A percentile compares a stretch with the other conserved stretches of the same genome.
Conservation (phyloP, 805 yeast species). For the Candida dendrica region DNA sequence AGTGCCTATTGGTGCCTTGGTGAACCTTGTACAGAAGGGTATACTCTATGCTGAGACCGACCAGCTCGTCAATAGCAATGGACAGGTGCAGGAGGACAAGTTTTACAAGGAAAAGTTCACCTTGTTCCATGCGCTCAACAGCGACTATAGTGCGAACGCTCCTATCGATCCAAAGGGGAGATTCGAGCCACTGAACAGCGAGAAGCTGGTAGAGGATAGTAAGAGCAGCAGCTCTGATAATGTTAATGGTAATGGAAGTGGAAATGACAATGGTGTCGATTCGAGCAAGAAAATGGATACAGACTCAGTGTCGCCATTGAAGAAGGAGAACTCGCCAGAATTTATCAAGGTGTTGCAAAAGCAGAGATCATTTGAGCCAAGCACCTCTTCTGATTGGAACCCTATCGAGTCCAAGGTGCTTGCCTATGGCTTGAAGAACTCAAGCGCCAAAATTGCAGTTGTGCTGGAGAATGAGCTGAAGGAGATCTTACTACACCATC, state of each 20-base stretch:
- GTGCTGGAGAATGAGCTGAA: conserved; percentile 16
- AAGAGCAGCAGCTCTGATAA: conserved; percentile 6
- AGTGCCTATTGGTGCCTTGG: conserved; percentile 76
- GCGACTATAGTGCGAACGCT: conserved; percentile 29
- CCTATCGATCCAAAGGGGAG: conserved; percentile 23
- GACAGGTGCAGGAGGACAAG: conserved; percentile 21
- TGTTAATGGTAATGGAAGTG: not conserved
- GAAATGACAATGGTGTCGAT: not conserved
- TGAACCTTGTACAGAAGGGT: conserved; percentile 80
- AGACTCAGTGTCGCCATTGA: not conserved
- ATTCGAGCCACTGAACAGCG: conserved; percentile 17
- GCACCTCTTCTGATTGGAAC: conserved; percentile 49
- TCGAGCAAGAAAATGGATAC: not conserved
- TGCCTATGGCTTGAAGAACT: conserved; percentile 48
- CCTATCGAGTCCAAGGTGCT: conserved; percentile 38
- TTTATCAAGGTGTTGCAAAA: conserved; percentile 33
- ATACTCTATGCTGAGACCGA: conserved; percentile 71
- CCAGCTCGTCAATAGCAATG: conserved; percentile 36
- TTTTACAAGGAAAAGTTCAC: conserved; percentile 31
- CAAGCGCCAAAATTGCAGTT: conserved; percentile 36
- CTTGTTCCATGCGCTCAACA: conserved; percentile 46
- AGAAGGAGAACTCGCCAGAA: conserved; percentile 14
- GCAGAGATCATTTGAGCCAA: conserved; percentile 30
- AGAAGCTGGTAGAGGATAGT: conserved; percentile 2
- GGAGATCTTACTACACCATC: conserved; percentile 5